Conservation (phyloP, 192 early-diverging fungal species). For the Haplosporangium gracile region DNA sequence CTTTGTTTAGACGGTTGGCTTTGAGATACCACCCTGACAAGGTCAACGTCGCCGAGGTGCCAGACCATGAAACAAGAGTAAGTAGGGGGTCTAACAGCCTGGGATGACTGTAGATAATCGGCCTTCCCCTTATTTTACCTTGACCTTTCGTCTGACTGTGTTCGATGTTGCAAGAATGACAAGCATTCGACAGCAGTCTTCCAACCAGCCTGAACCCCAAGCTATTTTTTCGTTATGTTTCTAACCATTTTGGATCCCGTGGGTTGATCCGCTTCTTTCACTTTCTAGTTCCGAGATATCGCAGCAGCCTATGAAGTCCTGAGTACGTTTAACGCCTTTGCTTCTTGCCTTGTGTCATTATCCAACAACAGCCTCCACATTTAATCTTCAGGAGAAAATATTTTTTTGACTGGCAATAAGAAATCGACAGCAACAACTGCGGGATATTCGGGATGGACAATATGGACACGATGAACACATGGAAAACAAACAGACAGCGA, state of each 20-base stretch:
- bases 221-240: neutral
- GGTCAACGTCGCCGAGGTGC: slow-evolving; percentile 47
- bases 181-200: neutral
- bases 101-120: slow-evolving; percentile 3
- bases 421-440: neutral
- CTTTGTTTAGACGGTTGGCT: slow-evolving; percentile 58
- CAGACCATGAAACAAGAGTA: slow-evolving; percentile 54
- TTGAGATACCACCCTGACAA: slow-evolving; percentile 82
- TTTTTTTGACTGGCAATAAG: neutral
- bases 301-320: slow-evolving; percentile 88
- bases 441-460: neutral
- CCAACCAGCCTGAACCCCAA: neutral
- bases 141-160: neutral
- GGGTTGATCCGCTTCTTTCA: neutral
- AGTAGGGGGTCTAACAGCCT: neutral
- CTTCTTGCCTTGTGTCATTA: neutral
- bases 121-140: neutral
- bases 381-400: neutral
- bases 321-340: slow-evolving; percentile 37
- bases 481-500: neutral
- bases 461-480: neutral
- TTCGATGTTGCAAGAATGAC: neutral
- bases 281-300: slow-evolving; percentile 83
- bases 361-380: neutral
- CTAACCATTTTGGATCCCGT: slow-evolving; percentile 1